These are phyloP conservation scores for Arabidopsis suecica DNA, from an alignment of 345 rosid genomes.

Conservation along the genomic window DNA sequence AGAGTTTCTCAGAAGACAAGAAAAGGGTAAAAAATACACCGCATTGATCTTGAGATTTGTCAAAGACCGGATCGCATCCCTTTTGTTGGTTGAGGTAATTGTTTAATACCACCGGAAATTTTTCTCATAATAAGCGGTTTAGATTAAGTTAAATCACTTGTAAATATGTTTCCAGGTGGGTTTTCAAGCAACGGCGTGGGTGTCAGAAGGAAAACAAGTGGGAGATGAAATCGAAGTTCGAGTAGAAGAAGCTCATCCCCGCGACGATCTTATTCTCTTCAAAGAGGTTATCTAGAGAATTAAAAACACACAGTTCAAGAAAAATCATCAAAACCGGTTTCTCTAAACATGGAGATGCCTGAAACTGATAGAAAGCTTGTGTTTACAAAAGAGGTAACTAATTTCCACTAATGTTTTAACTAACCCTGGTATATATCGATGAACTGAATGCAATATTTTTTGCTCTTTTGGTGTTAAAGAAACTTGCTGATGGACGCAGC, in stretches of 20 bases:
- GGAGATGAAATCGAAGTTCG: conserved; percentile 86
- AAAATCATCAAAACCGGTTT: conserved; percentile 28
- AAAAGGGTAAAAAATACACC: conserved; percentile 66
- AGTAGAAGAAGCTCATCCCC: conserved; percentile 88
- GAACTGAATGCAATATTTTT: background rate
- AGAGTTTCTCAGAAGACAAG: conserved; percentile 80
- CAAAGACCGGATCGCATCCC: conserved; percentile 80
- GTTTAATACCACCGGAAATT: background rate
- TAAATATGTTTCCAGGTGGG: conserved; percentile 66
- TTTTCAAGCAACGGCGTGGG: conserved; percentile 78
- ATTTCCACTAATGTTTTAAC: background rate
- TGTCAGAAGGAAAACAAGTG: conserved; percentile 68
- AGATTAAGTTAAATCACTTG: background rate
- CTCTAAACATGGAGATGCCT: conserved; percentile 24
- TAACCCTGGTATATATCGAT: background rate
- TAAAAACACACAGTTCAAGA: conserved; percentile 9
- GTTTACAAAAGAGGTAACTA: conserved; percentile 44
- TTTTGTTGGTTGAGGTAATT: conserved; percentile 78
- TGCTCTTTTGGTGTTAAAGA: conserved; percentile 25
- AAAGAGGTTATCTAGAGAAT: conserved; percentile 59
- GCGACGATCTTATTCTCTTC: conserved; percentile 69
- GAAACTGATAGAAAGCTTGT: conserved; percentile 21
- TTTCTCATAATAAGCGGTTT: background rate
- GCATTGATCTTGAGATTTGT: conserved; percentile 83
- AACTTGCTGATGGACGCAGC: conserved; percentile 36